Conservation (phyloP, 192 early-diverging fungal species). For the Rhizoclosmatium globosum region DNA sequence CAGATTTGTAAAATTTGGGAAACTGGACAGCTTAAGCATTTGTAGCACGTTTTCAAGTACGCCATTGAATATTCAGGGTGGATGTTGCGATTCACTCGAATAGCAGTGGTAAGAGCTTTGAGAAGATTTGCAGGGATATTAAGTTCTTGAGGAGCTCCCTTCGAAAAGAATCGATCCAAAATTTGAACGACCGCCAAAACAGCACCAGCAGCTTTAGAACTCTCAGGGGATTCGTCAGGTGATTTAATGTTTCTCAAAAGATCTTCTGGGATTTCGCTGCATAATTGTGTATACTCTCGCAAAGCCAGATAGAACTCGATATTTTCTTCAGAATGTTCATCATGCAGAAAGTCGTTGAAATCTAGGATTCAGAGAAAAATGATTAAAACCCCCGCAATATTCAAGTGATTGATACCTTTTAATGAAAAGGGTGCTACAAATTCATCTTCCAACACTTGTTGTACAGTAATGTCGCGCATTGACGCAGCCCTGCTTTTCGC, state of each 20-base stretch:
- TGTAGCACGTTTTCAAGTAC: constrained; percentile 36
- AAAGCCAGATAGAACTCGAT: constrained; percentile 30
- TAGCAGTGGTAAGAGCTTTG: constrained; percentile 3
- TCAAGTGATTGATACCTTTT: background rate
- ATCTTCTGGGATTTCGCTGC: background rate
- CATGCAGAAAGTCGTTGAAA: constrained; percentile 1
- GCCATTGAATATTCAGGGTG: constrained; percentile 44
- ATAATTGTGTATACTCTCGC: constrained; percentile 13
- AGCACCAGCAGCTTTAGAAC: background rate
- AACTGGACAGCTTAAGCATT: constrained; percentile 42
- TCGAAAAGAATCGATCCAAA: constrained; percentile 31
- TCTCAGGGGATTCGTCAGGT: background rate
- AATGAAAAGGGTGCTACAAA: constrained; percentile 7
- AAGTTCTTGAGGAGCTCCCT: constrained; percentile 23
- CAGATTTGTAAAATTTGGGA: constrained; percentile 46
- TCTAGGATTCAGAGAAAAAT: constrained; percentile 3
- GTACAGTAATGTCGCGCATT: constrained; percentile 10
- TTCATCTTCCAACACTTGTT: constrained; percentile 23
- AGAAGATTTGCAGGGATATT: constrained; percentile 37
- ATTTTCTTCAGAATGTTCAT: constrained; percentile 36
- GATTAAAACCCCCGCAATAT: background rate
- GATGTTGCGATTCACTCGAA: constrained; percentile 16
- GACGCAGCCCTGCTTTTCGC: background rate
- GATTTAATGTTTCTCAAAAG: background rate
- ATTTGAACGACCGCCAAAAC: constrained; percentile 9